These are phyloP conservation scores for Chrysoporthe cubensis DNA, from an alignment of 2,329 filamentous ascomycete genomes.

Conservation along the genomic window DNA sequence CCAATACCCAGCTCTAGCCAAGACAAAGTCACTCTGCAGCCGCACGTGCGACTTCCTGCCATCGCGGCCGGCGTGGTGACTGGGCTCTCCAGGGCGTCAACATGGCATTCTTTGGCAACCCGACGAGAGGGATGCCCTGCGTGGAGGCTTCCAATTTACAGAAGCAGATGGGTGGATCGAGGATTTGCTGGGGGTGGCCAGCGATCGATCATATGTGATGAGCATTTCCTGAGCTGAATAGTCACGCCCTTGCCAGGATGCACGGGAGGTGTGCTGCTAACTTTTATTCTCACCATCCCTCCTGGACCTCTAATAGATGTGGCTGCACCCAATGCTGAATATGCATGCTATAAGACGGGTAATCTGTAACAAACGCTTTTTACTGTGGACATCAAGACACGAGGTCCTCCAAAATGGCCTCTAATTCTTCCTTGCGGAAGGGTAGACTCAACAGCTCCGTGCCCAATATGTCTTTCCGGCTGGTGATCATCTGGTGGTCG, in stretches of 20 bases:
- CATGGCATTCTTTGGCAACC: too few relatives aligned
- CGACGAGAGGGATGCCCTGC: too few relatives aligned
- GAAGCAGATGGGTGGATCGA: background rate
- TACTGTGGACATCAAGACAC: slow-evolving; percentile 40
- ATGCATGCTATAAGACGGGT: background rate
- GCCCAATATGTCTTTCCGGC: slow-evolving; percentile 80
- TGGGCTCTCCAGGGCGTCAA: too few relatives aligned
- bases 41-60: too few relatives aligned
- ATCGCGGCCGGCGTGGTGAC: too few relatives aligned
- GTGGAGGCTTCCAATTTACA: background rate
- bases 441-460: slow-evolving; percentile 86
- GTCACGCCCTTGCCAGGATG: background rate
- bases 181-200: background rate
- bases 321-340: too few relatives aligned
- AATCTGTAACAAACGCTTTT: background rate
- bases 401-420: slow-evolving; percentile 82
- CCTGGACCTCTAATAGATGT: background rate
- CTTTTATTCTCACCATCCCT: background rate
- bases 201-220: background rate
- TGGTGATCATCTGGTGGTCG: slow-evolving; percentile 96
- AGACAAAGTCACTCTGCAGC: too few relatives aligned
- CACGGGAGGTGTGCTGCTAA: background rate
- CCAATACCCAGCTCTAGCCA: too few relatives aligned
- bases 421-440: slow-evolving; percentile 85
- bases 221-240: background rate